Conservation (phyloP, 2,329 filamentous ascomycete genomes). For the Paraconiothyrium brasiliense region DNA sequence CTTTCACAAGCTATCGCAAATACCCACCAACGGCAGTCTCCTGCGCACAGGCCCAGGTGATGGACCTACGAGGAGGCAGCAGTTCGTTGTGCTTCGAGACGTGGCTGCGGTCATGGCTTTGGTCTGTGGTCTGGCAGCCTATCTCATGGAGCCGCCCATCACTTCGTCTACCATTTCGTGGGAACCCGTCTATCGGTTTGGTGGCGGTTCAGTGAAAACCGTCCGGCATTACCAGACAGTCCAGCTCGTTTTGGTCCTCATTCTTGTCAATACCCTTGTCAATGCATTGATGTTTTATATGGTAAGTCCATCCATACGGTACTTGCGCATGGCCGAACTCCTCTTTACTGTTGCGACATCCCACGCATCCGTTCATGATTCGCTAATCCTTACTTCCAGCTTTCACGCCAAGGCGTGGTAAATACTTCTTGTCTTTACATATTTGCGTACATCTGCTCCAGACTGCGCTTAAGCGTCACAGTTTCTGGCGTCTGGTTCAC, state of each 20-base stretch:
- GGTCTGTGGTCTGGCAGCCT: constrained; percentile 39
- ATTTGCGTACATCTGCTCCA: constrained; percentile 40
- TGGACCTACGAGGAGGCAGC: constrained; percentile 36
- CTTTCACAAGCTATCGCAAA: constrained; percentile 38
- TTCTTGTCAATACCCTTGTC: constrained; percentile 32
- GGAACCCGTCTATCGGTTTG: constrained; percentile 35
- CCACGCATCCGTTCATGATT: neutral
- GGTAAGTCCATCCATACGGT: constrained; percentile 32
- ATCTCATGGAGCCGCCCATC: constrained; percentile 41
- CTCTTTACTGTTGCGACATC: neutral
- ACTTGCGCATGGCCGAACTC: neutral
- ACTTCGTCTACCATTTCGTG: constrained; percentile 36
- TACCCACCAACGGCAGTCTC: constrained; percentile 48
- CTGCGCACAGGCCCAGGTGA: constrained; percentile 34
- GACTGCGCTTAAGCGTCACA: constrained; percentile 33
- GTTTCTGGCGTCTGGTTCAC: constrained; percentile 42
- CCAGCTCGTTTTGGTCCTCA: constrained; percentile 38
- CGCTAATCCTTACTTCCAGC: constrained; percentile 23
- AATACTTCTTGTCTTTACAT: constrained; percentile 40
- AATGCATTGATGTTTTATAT: constrained; percentile 43
- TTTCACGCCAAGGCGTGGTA: constrained; percentile 40
- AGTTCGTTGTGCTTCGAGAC: constrained; percentile 41
- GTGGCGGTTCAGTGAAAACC: constrained; percentile 3
- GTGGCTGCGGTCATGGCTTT: constrained; percentile 37
- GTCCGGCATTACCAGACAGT: constrained; percentile 38